A percentile compares a stretch with the other conserved stretches of the same genome.
phyloP scores from a whole-genome alignment of 176 grass and related monocot genomes.

The Thinopyrum elongatum region DNA sequence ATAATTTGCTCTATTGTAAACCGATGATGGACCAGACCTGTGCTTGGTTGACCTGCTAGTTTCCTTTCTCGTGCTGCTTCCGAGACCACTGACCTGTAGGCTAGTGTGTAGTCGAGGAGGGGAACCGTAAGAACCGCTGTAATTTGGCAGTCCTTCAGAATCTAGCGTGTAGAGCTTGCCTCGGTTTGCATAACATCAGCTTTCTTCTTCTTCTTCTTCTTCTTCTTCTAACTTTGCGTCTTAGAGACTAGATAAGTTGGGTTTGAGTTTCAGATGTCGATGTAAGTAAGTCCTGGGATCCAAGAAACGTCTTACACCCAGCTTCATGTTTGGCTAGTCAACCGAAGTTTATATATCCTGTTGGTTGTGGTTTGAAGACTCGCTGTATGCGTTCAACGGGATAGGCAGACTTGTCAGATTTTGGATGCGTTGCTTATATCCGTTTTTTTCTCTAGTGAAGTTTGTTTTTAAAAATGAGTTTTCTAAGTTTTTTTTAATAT shows the following conservation, averaged over 20 bases:
- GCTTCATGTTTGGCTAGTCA: background rate
- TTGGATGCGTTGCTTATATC: background rate
- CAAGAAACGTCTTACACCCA: background rate
- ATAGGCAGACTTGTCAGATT: too few relatives aligned
- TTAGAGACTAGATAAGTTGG: slow-evolving; percentile 3
- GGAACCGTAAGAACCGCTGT: slow-evolving; percentile 12
- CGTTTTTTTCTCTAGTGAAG: too few relatives aligned
- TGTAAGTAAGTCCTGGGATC: slow-evolving; percentile 4
- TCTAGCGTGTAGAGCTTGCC: slow-evolving; percentile 24
- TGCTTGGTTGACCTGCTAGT: slow-evolving; percentile 15
- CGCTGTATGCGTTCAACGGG: too few relatives aligned
- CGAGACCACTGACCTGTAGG: slow-evolving; percentile 30
- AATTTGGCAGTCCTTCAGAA: slow-evolving; percentile 3
- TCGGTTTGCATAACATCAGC: slow-evolving; percentile 15
- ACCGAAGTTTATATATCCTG: background rate
- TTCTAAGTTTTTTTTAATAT: too few relatives aligned
- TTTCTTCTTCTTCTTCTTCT: background rate
- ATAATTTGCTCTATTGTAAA: slow-evolving; percentile 32
- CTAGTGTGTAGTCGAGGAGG: slow-evolving; percentile 2
- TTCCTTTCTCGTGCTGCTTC: slow-evolving; percentile 1
- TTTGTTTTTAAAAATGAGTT: too few relatives aligned
- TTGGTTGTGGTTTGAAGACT: background rate
- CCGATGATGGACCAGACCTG: slow-evolving; percentile 2
- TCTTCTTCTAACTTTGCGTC: background rate
- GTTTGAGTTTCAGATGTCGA: background rate